These are phyloP conservation scores for Gnomoniopsis smithogilvyi DNA, from an alignment of 2,329 filamentous ascomycete genomes.

Conservation along the genomic window DNA sequence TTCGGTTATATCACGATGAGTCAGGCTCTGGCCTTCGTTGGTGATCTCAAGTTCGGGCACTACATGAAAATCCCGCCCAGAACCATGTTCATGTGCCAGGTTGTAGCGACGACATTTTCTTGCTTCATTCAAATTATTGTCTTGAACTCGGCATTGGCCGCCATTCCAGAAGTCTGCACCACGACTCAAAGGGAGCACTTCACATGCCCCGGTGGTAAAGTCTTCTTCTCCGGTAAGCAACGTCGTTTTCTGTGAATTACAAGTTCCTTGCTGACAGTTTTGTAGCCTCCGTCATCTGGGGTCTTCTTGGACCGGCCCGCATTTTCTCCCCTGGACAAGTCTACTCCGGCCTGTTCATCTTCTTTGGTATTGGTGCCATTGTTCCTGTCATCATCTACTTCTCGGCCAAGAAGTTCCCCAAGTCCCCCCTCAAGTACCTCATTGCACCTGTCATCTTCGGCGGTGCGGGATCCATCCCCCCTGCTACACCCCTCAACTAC, in stretches of 20 bases:
- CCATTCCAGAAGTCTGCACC: slow-evolving; percentile 64
- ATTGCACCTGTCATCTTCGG: slow-evolving; percentile 64
- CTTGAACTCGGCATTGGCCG: slow-evolving; percentile 57
- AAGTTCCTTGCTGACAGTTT: not conserved
- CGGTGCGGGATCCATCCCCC: slow-evolving; percentile 55
- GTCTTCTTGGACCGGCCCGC: slow-evolving; percentile 59
- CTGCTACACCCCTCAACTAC: slow-evolving; percentile 71
- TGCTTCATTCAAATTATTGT: slow-evolving; percentile 65
- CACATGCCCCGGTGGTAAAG: slow-evolving; percentile 60
- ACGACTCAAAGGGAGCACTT: slow-evolving; percentile 55
- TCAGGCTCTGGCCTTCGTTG: slow-evolving; percentile 61
- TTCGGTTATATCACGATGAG: slow-evolving; percentile 63
- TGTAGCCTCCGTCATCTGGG: slow-evolving; percentile 63
- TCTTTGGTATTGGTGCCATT: slow-evolving; percentile 56
- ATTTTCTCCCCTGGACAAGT: slow-evolving; percentile 63
- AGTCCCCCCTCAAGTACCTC: slow-evolving; percentile 47
- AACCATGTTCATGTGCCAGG: slow-evolving; percentile 64
- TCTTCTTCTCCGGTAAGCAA: slow-evolving; percentile 57
- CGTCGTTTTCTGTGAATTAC: not conserved
- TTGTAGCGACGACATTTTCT: slow-evolving; percentile 63
- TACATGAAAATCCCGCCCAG: slow-evolving; percentile 71
- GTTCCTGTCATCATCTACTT: slow-evolving; percentile 51
- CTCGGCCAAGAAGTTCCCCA: slow-evolving; percentile 46
- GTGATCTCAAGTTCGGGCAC: slow-evolving; percentile 68
- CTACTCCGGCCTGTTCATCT: slow-evolving; percentile 57